phyloP scores from a whole-genome alignment of 306 rosid genomes.

The Mimosa bimucronata region DNA sequence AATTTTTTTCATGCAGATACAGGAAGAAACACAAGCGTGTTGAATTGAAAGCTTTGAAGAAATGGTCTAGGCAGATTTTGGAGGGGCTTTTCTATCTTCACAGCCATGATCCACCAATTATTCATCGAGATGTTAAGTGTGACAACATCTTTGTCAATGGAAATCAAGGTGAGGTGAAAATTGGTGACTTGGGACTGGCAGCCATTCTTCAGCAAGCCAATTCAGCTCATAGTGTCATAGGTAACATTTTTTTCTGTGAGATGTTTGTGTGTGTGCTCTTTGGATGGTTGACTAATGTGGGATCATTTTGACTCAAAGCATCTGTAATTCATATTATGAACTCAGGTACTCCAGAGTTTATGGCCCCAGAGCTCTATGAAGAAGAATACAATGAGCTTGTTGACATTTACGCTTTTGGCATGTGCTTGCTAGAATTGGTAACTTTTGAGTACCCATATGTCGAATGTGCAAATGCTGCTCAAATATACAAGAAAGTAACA shows the following conservation, averaged over 20 bases:
- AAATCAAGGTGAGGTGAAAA: slow-evolving; percentile 98
- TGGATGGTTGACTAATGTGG: slow-evolving; percentile 11
- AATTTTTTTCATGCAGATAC: slow-evolving; percentile 56
- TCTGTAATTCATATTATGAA: slow-evolving; percentile 30
- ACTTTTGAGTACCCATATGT: slow-evolving; percentile 90
- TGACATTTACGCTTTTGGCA: slow-evolving; percentile 96
- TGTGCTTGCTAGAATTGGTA: slow-evolving; percentile 95
- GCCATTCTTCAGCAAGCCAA: slow-evolving; percentile 90
- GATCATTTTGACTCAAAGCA: slow-evolving; percentile 25
- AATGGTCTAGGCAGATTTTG: slow-evolving; percentile 97
- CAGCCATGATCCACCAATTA: slow-evolving; percentile 89
- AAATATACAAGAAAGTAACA: slow-evolving; percentile 96
- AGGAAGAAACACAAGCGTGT: slow-evolving; percentile 93
- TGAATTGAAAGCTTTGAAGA: slow-evolving; percentile 93
- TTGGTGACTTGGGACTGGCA: slow-evolving; percentile 94
- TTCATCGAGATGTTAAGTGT: slow-evolving; percentile 95
- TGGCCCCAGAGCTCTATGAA: slow-evolving; percentile 98
- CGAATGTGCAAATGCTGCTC: slow-evolving; percentile 97
- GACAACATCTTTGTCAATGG: slow-evolving; percentile 98
- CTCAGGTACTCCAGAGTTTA: slow-evolving; percentile 93
- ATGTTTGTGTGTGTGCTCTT: slow-evolving; percentile 5
- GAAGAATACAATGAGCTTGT: slow-evolving; percentile 97
- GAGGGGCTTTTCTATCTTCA: slow-evolving; percentile 97
- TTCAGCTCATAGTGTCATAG: slow-evolving; percentile 93
- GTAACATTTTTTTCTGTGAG: slow-evolving; percentile 48